A percentile compares a stretch with the other conserved stretches of the same genome.
These are phyloP conservation scores for Trichoderma virens DNA, from an alignment of 495 filamentous ascomycete genomes.

Conservation along the genomic window DNA sequence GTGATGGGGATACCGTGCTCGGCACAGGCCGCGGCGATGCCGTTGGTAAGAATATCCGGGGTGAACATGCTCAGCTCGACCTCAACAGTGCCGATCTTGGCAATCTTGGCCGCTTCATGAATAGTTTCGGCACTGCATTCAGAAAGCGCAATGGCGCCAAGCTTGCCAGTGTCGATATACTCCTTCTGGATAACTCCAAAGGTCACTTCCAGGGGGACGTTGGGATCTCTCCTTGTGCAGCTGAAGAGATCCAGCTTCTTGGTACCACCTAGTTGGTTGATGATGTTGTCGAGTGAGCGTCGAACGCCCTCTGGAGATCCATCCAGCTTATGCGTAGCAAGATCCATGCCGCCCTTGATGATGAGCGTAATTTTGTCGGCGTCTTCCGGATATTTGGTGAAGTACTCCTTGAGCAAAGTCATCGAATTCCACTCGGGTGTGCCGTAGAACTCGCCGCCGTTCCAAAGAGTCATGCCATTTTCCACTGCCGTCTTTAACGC, in stretches of 20 bases:
- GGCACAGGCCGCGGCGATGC: slow-evolving; percentile 61
- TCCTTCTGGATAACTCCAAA: slow-evolving; percentile 48
- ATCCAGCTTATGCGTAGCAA: slow-evolving; percentile 35
- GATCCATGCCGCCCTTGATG: slow-evolving; percentile 53
- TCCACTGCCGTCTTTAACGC: slow-evolving; percentile 59
- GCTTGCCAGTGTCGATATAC: slow-evolving; percentile 65
- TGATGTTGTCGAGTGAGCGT: slow-evolving; percentile 57
- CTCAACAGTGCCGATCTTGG: slow-evolving; percentile 68
- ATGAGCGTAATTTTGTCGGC: slow-evolving; percentile 55
- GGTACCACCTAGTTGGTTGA: slow-evolving; percentile 57
- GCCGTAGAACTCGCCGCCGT: slow-evolving; percentile 76
- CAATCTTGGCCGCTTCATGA: slow-evolving; percentile 58
- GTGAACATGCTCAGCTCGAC: slow-evolving; percentile 69
- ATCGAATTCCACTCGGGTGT: slow-evolving; percentile 60
- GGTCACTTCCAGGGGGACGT: slow-evolving; percentile 40
- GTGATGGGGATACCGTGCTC: slow-evolving; percentile 65
- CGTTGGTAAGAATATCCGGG: slow-evolving; percentile 64
- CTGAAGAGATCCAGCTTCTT: slow-evolving; percentile 83
- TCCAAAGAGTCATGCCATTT: slow-evolving; percentile 68
- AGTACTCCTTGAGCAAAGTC: slow-evolving; percentile 57
- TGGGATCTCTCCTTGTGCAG: slow-evolving; percentile 62
- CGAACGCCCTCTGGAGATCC: slow-evolving; percentile 56
- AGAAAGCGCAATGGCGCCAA: slow-evolving; percentile 69
- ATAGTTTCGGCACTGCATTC: slow-evolving; percentile 72
- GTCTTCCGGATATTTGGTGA: slow-evolving; percentile 60